Evolutionary conservation across 2,329 filamentous ascomycete genomes (phyloP).

Genomic region (Botryotinia narcissicola): DNA sequence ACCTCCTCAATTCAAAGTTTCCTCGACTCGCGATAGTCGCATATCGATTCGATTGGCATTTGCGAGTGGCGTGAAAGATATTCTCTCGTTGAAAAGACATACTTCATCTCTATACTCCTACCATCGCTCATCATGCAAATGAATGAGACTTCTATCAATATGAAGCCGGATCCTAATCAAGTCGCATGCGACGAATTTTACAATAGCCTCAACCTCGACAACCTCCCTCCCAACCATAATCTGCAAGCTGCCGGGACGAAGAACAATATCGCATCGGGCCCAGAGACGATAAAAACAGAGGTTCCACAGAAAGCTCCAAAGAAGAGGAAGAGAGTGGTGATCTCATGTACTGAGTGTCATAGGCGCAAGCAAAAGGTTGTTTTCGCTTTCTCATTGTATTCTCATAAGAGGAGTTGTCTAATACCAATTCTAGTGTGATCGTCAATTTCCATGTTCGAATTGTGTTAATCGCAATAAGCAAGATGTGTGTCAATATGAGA

Average conservation of each 20-base stretch:
- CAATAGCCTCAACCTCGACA: conserved; percentile 12
- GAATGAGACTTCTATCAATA: conserved; percentile 40
- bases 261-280: not conserved
- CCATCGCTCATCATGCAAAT: conserved; percentile 58
- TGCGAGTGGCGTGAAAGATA: conserved; percentile 54
- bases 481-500: conserved; percentile 56
- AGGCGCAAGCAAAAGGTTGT: conserved; percentile 50
- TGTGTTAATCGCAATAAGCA: conserved; percentile 57
- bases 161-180: conserved; percentile 8
- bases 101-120: not conserved
- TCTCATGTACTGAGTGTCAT: conserved; percentile 64
- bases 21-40: not conserved
- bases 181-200: conserved; percentile 11
- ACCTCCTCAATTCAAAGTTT: not conserved
- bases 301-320: conserved; percentile 36
- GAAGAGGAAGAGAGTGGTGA: conserved; percentile 59
- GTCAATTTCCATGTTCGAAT: conserved; percentile 58
- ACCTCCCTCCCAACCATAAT: conserved; percentile 17
- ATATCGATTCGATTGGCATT: not conserved
- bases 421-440: conserved; percentile 50
- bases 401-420: conserved; percentile 19
- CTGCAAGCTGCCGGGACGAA: conserved; percentile 11
- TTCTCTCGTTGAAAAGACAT: conserved; percentile 49
- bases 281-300: not conserved
- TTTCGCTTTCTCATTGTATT: not conserved